These are phyloP conservation scores for Paraconiothyrium sp. DNA, from an alignment of 2,329 filamentous ascomycete species.

Conservation along the genomic window DNA sequence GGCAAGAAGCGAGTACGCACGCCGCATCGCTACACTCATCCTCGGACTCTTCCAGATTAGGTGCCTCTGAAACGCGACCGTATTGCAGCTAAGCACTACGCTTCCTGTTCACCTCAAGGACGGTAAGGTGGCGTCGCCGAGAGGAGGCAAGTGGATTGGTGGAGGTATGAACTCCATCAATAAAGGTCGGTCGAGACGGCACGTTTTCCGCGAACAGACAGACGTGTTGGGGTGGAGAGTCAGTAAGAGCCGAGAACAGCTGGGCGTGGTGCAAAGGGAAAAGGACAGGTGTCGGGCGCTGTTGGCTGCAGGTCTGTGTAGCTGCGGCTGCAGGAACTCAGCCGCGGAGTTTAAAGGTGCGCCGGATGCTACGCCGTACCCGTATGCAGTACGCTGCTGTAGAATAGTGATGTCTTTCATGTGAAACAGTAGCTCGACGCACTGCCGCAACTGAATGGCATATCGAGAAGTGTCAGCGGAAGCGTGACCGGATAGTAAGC, in stretches of 20 bases:
- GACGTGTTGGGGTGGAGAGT: background rate
- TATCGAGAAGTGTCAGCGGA: background rate
- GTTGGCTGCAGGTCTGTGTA: conserved; percentile 5
- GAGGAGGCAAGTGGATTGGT: conserved; percentile 2
- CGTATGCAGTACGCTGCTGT: conserved; percentile 1
- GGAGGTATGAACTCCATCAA: background rate
- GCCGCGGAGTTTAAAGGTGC: conserved; percentile 1
- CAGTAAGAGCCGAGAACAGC: background rate
- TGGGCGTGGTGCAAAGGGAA: background rate
- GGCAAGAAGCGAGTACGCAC: conserved; percentile 12
- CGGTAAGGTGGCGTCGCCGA: conserved; percentile 1
- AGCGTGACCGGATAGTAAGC: background rate
- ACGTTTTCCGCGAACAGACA: conserved; percentile 6
- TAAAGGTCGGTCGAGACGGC: conserved; percentile 8
- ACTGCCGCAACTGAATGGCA: background rate
- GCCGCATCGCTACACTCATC: conserved; percentile 1
- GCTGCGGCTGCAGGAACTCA: conserved; percentile 12
- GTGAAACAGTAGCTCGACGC: background rate
- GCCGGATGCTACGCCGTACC: conserved; percentile 10
- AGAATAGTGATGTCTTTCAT: background rate
- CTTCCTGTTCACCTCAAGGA: background rate
- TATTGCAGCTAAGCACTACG: conserved; percentile 9
- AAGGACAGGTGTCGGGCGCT: conserved; percentile 13
- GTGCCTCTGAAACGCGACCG: background rate
- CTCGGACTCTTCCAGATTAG: conserved; percentile 2